Percentiles rank a stretch among this genome's conserved stretches.
Evolutionary conservation across 495 filamentous ascomycete species (phyloP).

Genomic region (Hyaloscypha hepaticicola): DNA sequence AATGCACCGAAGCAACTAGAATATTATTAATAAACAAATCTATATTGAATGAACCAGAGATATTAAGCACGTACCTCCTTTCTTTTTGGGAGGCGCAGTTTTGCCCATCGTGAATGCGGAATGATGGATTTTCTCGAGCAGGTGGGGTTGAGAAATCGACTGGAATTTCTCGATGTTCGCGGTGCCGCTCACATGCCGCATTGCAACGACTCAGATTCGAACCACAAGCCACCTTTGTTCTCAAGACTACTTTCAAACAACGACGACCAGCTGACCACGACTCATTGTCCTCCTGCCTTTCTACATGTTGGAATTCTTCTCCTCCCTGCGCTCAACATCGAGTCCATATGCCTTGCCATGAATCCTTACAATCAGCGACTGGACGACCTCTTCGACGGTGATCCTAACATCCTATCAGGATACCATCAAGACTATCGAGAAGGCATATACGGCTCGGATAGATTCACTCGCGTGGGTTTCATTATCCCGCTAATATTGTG

Average conservation of each 20-base stretch:
- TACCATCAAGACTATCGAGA: slow-evolving; percentile 34
- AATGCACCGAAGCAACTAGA: slow-evolving; percentile 50
- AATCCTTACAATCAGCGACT: slow-evolving; percentile 18
- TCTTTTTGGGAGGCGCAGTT: slow-evolving; percentile 40
- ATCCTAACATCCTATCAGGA: slow-evolving; percentile 21
- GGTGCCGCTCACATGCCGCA: slow-evolving; percentile 10
- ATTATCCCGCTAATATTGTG: slow-evolving; percentile 42
- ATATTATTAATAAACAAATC: slow-evolving; percentile 6
- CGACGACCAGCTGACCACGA: neutral
- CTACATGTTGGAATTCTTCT: neutral
- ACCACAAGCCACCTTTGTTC: neutral
- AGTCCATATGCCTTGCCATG: slow-evolving; percentile 33
- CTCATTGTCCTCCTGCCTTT: neutral
- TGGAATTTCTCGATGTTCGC: slow-evolving; percentile 4
- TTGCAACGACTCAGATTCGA: neutral
- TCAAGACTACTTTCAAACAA: neutral
- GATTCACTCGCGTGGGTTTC: slow-evolving; percentile 20
- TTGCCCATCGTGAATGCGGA: slow-evolving; percentile 48
- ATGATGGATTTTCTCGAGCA: neutral
- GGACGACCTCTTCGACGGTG: slow-evolving; percentile 29
- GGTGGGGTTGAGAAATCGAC: neutral
- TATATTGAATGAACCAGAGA: neutral
- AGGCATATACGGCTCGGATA: neutral
- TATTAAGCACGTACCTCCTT: slow-evolving; percentile 33
- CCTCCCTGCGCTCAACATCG: neutral